Evolutionary conservation across 1,139 yeast genomes (phyloP), one percentile per base, ranked within the genome.

Genomic region (Nakaseomyces sp.): DNA sequence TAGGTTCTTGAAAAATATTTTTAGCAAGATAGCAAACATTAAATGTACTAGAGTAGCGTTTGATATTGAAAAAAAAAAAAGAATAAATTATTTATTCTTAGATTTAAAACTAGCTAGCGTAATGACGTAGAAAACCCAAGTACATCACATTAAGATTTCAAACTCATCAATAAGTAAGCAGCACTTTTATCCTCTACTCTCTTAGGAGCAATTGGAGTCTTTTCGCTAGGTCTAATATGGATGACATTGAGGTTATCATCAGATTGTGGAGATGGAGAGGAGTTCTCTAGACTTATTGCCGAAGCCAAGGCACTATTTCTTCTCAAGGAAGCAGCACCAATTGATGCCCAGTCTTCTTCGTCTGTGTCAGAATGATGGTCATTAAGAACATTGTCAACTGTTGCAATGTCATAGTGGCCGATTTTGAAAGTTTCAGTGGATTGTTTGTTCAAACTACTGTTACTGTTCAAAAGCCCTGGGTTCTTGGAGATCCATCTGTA

Each of bases 261-360:
- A 7, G 58, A 51, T 10, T 31, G 36, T 28, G 25, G 41, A 30
- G 41, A 32, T 39, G 43, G 43, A 36, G 41, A 33, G 37, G 33
- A 39, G 43, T 38, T 22, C 18, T 16, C 35, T 16, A 29, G 30
- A 10, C 32, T 30, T 16, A 46, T 43, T 26, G 45, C 16, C 9
- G 33, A 37, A 12, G 51, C 42, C 18, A 54, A 32, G n/a, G 44
- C 42, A 16, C 57, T 51, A 18, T 60, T 63, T 33, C 65, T 70
- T 41, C 82, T 64, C 43, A 81, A 63, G 38, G 73, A 66, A 40
- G 73, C 81, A 0, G 96, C 87, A 1, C 96, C 96, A 44, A 88
- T 81, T 0, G 87, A 69, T 50, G 80, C 85, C 97, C 97, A 88
- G 64, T 88, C 96, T 62, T 88, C 97, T 59, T 89, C 96, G 64